phyloP scores from a whole-genome alignment of 495 filamentous ascomycete species.

The Xylaria longipes region DNA sequence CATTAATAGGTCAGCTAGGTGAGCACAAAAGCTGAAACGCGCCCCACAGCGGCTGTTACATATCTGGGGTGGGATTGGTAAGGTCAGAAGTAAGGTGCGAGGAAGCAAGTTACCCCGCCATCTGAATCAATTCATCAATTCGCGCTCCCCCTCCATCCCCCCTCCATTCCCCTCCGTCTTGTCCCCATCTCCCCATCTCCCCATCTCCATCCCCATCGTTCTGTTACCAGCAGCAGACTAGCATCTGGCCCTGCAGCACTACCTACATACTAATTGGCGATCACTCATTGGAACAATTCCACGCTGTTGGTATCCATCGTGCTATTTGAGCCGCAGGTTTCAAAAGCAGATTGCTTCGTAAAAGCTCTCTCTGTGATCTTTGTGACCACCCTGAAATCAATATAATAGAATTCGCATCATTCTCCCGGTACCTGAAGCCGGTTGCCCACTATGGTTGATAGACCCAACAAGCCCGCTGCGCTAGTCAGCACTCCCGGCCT shows the following conservation, averaged over 20 bases:
- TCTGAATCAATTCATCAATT: background rate
- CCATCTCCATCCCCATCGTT: slow-evolving; percentile 9
- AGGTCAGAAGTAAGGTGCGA: background rate
- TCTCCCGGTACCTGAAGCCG: background rate
- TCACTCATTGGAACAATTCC: background rate
- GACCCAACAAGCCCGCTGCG: slow-evolving; percentile 79
- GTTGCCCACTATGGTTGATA: slow-evolving; percentile 70
- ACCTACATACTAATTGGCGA: slow-evolving; percentile 1
- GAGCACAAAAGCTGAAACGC: slow-evolving; percentile 21
- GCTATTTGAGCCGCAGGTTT: background rate
- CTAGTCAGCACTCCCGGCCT: slow-evolving; percentile 71
- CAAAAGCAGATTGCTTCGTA: background rate
- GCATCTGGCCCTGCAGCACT: slow-evolving; percentile 3
- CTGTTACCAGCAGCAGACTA: slow-evolving; percentile 4
- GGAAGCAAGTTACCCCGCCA: slow-evolving; percentile 27
- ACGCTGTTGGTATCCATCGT: background rate
- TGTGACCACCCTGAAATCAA: background rate
- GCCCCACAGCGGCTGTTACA: slow-evolving; percentile 23
- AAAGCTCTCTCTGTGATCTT: background rate
- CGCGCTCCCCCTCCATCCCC: slow-evolving; percentile 17
- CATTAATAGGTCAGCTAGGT: slow-evolving; percentile 1
- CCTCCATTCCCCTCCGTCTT: background rate
- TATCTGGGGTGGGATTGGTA: background rate
- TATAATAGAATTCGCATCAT: background rate
- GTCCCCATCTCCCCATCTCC: background rate